Evolutionary conservation across 169 alveolate species (phyloP), one percentile per base, ranked within the genome.

Genomic region (Plasmodium vinckei): DNA sequence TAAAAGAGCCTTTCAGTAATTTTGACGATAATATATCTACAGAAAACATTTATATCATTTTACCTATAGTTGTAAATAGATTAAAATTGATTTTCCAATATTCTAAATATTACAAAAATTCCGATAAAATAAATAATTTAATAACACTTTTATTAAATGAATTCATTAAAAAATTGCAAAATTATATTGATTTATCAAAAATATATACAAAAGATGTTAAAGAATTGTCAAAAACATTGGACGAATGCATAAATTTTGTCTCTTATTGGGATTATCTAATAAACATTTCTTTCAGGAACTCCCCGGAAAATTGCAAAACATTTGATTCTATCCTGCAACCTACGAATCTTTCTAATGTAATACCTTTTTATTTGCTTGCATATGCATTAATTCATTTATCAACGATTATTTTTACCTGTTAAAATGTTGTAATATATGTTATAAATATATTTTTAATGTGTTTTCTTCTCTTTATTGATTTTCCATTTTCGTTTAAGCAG

Each of bases 81-180:
- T 61, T 82, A 51, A 82, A 82, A 65, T 59, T 82, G 27, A 67
- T 82, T 61, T 67, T 82, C 65, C 67, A 21, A 47, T 82, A 67
- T 82, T 82, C 90, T 47, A 82, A 82, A 61, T 82, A 67, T 82
- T 82, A 82, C 47, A 82, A 65, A 47, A 47, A 82, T 67, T 82
- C 90, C 6, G 82, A 82, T 19, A 46, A 82, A 67, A 53, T 82
- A 82, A 82, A 61, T 60, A 68, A 46, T 49, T 82, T 82, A 71
- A 82, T 82, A 51, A 82, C 79, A 46, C 49, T 82, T 12, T 60
- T 82, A 13, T 44, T 82, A 57, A 82, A 82, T 53, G 90, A 82
- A 64, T 82, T 82, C 59, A 82, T 82, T 53, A 53, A 67, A 61
- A 67, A 23, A 23, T 70, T 82, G 46, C 82, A 82, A 67, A 67